Evolutionary conservation across 2,329 filamentous ascomycete species (phyloP).

Genomic region (Decorospora gaudefroyi): DNA sequence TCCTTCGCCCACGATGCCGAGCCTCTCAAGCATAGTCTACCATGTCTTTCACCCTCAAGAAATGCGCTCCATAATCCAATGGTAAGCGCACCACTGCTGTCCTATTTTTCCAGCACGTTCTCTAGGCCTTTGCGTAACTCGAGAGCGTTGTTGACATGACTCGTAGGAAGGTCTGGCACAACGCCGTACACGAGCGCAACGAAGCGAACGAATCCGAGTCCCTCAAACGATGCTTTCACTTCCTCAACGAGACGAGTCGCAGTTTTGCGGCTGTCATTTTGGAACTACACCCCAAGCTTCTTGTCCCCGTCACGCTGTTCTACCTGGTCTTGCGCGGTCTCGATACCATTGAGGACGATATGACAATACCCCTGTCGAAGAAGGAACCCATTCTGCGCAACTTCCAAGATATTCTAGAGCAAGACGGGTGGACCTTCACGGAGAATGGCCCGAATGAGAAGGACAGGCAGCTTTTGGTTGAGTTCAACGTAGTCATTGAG

Average conservation of each 20-base stretch:
- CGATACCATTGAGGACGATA: constrained; percentile 99
- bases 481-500: constrained; percentile 83
- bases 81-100: constrained; percentile 58
- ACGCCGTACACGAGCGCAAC: constrained; percentile 85
- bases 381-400: constrained; percentile 86
- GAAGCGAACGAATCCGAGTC: constrained; percentile 72
- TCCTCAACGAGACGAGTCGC: constrained; percentile 84
- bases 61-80: constrained; percentile 84
- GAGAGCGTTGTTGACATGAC: constrained; percentile 14
- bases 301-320: constrained; percentile 87
- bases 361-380: constrained; percentile 78
- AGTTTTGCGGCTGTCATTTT: constrained; percentile 93
- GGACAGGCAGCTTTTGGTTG: constrained; percentile 86
- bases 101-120: neutral
- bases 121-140: neutral
- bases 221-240: constrained; percentile 81
- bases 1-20: constrained; percentile 40
- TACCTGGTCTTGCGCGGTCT: constrained; percentile 90
- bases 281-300: constrained; percentile 91
- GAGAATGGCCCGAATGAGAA: constrained; percentile 91
- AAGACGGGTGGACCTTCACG: constrained; percentile 88
- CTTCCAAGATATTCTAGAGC: constrained; percentile 77
- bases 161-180: constrained; percentile 93
- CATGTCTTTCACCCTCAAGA: constrained; percentile 75
- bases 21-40: constrained; percentile 64